A percentile compares a stretch with the other conserved stretches of the same genome.
These are phyloP conservation scores for Colletotrichum sp. DNA, from an alignment of 2,329 filamentous ascomycete species.

Conservation along the genomic window DNA sequence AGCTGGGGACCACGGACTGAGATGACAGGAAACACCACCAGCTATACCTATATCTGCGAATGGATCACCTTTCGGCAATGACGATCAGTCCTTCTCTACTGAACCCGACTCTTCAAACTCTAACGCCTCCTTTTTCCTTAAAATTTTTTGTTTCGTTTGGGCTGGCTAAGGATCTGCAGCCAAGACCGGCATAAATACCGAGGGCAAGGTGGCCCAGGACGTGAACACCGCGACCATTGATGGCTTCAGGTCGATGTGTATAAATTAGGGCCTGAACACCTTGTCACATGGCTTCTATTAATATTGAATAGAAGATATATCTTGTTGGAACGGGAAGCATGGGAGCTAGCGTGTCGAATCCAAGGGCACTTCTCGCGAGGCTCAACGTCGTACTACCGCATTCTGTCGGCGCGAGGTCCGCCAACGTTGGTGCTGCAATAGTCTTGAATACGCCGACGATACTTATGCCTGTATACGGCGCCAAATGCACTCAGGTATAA, in stretches of 20 bases:
- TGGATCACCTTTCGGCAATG: too few species aligned
- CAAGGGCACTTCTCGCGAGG: neutral
- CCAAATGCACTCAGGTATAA: neutral
- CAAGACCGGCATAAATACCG: neutral
- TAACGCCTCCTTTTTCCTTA: too few species aligned
- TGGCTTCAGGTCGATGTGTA: neutral
- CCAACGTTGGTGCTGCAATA: neutral
- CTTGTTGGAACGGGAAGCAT: neutral
- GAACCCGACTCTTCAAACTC: too few species aligned
- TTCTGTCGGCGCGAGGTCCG: neutral
- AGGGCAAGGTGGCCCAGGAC: neutral
- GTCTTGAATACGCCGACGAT: neutral
- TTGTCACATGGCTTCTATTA: neutral
- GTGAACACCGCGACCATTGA: neutral
- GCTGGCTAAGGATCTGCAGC: too few species aligned
- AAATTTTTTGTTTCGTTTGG: too few species aligned
- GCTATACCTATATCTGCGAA: too few species aligned
- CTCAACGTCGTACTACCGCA: neutral
- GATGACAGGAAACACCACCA: too few species aligned
- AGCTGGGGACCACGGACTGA: too few species aligned
- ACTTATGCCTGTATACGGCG: neutral
- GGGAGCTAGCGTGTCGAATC: neutral
- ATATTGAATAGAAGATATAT: too few species aligned
- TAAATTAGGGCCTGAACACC: neutral
- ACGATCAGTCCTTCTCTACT: too few species aligned